Conservation (phyloP, 768 basidiomycete species). For the Phlegmacium glaucopus region DNA sequence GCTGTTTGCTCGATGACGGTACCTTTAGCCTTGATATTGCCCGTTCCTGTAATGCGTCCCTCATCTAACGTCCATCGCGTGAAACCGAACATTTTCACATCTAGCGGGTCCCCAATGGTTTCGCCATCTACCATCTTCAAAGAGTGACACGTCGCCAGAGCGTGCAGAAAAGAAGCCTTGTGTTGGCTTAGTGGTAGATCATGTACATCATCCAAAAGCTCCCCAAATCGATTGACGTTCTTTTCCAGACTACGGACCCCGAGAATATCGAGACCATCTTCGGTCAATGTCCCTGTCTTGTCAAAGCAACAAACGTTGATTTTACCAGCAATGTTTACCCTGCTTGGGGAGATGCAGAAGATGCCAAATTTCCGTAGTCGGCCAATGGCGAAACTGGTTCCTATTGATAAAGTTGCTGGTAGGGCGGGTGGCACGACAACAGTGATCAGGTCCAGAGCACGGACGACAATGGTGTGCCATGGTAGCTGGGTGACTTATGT, state of each 20-base stretch:
- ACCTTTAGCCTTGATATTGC: conserved; percentile 65
- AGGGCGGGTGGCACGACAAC: conserved; percentile 97
- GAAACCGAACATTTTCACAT: conserved; percentile 98
- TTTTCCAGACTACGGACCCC: conserved; percentile 88
- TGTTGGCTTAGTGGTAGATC: conserved; percentile 73
- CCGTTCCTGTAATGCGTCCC: conserved; percentile 69
- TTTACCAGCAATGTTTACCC: conserved; percentile 94
- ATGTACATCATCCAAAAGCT: conserved; percentile 81
- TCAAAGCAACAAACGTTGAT: conserved; percentile 98
- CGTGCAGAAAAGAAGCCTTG: conserved; percentile 86
- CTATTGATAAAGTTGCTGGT: conserved; percentile 95
- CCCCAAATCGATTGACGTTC: conserved; percentile 75
- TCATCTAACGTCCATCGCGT: conserved; percentile 97
- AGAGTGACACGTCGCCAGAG: conserved; percentile 94
- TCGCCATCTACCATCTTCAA: conserved; percentile 86
- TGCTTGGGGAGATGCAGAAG: conserved; percentile 94
- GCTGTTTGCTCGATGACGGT: conserved; percentile 71
- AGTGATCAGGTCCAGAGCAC: conserved; percentile 93
- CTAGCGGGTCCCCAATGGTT: conserved; percentile 92
- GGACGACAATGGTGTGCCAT: conserved; percentile 88
- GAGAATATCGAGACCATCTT: conserved; percentile 96
- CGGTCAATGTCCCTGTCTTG: conserved; percentile 97
- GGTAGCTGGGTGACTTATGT: conserved; percentile 49
- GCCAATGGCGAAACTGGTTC: conserved; percentile 90
- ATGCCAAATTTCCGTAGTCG: conserved; percentile 85